Evolutionary conservation across 129 eudicot genomes (phyloP).

Genomic region (Silybum marianum): DNA sequence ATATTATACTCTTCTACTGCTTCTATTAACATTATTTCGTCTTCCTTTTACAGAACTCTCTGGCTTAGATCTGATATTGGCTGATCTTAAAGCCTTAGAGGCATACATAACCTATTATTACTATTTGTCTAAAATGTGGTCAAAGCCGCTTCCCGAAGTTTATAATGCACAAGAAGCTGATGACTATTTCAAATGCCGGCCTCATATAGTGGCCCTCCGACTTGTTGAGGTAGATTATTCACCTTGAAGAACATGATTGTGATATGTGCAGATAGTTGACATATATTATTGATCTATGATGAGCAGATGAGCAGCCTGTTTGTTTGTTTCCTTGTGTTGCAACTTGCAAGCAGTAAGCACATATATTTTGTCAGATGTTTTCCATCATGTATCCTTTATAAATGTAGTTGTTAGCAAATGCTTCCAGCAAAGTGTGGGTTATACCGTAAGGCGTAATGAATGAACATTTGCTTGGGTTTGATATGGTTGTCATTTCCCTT

Average conservation of each 20-base stretch:
- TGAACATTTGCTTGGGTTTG: neutral
- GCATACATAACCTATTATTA: conserved; percentile 69
- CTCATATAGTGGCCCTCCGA: conserved; percentile 87
- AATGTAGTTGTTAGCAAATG: neutral
- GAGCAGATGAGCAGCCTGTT: neutral
- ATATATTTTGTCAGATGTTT: conserved; percentile 11
- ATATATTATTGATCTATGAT: neutral
- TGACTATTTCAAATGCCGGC: conserved; percentile 82
- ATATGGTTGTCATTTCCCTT: neutral
- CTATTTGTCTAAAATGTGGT: conserved; percentile 70
- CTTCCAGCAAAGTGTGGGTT: conserved; percentile 16
- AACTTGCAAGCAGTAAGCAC: neutral
- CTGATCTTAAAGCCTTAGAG: conserved; percentile 92
- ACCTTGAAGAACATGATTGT: conserved; percentile 10
- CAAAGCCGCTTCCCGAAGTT: conserved; percentile 92
- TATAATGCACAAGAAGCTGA: conserved; percentile 71
- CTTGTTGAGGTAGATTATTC: conserved; percentile 72
- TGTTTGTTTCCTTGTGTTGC: conserved; percentile 8
- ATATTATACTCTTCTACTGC: conserved; percentile 2
- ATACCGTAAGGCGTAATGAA: neutral
- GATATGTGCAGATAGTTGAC: conserved; percentile 9
- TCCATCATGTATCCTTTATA: neutral
- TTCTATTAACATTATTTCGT: conserved; percentile 20
- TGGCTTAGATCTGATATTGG: conserved; percentile 73
- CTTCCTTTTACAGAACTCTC: conserved; percentile 67